Evolutionary conservation across 2,329 filamentous ascomycete genomes (phyloP).

Genomic region (Aspergillus sclerotialis): DNA sequence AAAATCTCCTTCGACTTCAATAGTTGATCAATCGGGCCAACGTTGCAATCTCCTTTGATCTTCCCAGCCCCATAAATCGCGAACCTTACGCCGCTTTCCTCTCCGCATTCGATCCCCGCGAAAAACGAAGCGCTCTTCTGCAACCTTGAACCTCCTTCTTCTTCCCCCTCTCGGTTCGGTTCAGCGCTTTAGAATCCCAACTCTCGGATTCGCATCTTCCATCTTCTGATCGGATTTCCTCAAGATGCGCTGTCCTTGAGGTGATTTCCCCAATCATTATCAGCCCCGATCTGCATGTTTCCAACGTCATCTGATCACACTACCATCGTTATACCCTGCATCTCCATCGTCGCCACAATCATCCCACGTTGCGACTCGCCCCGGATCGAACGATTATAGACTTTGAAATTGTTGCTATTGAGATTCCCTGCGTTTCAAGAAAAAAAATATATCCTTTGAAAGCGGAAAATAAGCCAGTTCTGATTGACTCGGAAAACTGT

Average conservation of each 20-base stretch:
- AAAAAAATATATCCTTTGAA: no score
- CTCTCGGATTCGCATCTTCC: neutral
- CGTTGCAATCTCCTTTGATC: no score
- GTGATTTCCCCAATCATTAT: conserved; percentile 16
- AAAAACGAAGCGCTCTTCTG: neutral
- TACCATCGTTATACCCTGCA: conserved; percentile 12
- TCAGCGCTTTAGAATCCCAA: neutral
- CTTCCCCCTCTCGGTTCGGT: conserved; percentile 7
- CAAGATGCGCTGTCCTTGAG: conserved; percentile 23
- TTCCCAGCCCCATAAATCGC: no score
- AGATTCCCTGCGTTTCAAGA: no score
- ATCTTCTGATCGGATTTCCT: conserved; percentile 1
- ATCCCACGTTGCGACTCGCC: conserved; percentile 10
- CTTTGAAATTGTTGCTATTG: no score
- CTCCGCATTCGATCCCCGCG: neutral
- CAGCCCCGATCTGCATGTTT: conserved; percentile 17
- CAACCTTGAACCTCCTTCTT: no score
- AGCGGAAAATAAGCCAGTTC: no score
- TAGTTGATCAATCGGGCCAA: no score
- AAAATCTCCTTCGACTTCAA: no score
- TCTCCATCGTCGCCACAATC: conserved; percentile 12
- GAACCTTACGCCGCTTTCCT: neutral
- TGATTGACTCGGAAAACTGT: no score
- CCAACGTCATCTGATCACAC: conserved; percentile 29
- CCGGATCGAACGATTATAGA: conserved; percentile 5